phyloP scores from a whole-genome alignment of 179 eudicot species.

The Pouteria campechiana region DNA sequence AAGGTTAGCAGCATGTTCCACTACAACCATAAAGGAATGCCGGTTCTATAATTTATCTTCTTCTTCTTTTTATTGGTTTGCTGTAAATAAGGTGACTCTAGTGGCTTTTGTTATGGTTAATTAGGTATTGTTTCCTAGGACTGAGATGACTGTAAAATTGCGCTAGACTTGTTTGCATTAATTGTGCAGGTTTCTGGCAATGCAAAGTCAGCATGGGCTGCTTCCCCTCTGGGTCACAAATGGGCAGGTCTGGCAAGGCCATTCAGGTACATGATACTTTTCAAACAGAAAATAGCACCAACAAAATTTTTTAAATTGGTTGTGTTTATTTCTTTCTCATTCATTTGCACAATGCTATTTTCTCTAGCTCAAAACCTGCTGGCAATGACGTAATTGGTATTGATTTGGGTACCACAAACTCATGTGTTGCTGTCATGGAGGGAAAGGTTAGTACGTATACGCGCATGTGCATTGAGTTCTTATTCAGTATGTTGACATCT shows the following conservation, averaged over 20 bases:
- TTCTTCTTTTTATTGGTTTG: too few relatives aligned
- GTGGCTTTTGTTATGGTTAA: too few relatives aligned
- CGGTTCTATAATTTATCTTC: too few relatives aligned
- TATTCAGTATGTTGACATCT: neutral
- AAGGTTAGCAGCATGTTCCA: too few relatives aligned
- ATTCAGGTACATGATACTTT: slow-evolving; percentile 46
- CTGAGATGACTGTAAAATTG: too few relatives aligned
- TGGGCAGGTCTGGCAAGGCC: slow-evolving; percentile 58
- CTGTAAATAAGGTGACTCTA: too few relatives aligned
- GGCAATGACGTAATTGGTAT: slow-evolving; percentile 86
- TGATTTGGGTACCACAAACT: slow-evolving; percentile 88
- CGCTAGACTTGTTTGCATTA: too few relatives aligned
- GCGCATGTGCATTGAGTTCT: neutral
- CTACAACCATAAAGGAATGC: too few relatives aligned
- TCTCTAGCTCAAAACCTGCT: slow-evolving; percentile 45
- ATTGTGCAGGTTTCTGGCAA: slow-evolving; percentile 49
- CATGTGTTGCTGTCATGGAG: slow-evolving; percentile 86
- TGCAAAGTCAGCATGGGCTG: slow-evolving; percentile 34
- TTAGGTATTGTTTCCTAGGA: too few relatives aligned
- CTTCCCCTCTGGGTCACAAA: slow-evolving; percentile 33
- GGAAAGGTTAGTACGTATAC: slow-evolving; percentile 95
- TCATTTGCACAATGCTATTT: neutral
- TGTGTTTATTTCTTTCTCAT: neutral
- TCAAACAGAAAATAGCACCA: too few relatives aligned
- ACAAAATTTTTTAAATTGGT: neutral